Base-by-base conservation (phyloP, 73 alveolate genomes). In the Symbiodinium pilosum region DNA sequence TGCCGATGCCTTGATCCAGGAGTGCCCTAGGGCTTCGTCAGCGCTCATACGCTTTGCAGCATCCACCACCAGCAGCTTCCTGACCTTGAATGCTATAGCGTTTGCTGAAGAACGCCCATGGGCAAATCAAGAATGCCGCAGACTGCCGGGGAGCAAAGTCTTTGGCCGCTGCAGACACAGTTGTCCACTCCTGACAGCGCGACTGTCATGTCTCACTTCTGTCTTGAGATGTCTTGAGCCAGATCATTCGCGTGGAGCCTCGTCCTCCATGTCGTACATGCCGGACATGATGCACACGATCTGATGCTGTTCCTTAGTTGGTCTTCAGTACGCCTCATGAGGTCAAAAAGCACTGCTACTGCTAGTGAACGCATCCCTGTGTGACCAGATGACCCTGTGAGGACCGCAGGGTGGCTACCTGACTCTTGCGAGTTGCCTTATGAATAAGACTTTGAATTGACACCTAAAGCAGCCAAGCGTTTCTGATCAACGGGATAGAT, bases 221-320 rank as follows among this genome's bases (percentile, higher is more conserved):
- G 8, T 77, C n/a, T n/a, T n/a, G n/a, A n/a, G n/a, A n/a, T n/a
- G n/a, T n/a, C n/a, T n/a, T n/a, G n/a, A n/a, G n/a, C n/a, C 59
- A 47, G 59, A 6, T 47, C 21, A 47, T 47, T 47, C 59, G 59
- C 6, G 14, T 71, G n/a, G 44, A 43, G 18, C 97, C 97, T 91
- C 97, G 54, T 91, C 97, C 11, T 91, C 97, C 97, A 91, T 91
- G 92, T 93, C 98, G 69, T 93, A 77, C 98, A 93, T 73, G 64
- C 98, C 98, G 26, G 91, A 75, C 98, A 93, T 93, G 92, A 93
- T 93, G 92, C 98, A 93, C 40, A 77, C 92, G 41, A 91, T 69
- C 39, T 91, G 97, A 43, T 91, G 97, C 30, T 91, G 77, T 32
- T 91, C 85, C 85, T 71, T 16, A 32, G 85, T 11, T 2, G 26